Percentiles rank a stretch among this genome's conserved stretches.
These are phyloP conservation scores for Micractinium sp. DNA, from an alignment of 139 green algal genomes.

Conservation along the genomic window DNA sequence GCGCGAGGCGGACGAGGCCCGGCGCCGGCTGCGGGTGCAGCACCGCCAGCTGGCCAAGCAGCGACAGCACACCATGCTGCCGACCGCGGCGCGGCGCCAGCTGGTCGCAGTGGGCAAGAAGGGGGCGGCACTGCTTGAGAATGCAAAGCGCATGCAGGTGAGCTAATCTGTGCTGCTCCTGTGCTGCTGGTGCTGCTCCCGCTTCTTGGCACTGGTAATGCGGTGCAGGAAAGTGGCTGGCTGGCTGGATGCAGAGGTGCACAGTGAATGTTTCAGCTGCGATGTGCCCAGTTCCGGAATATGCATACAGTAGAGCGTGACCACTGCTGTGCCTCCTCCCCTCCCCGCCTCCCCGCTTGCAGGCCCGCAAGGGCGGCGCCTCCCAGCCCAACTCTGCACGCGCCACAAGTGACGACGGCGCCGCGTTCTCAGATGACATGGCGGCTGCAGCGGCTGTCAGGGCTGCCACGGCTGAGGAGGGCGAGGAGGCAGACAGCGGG, in stretches of 20 bases:
- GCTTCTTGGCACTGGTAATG: too few relatives aligned
- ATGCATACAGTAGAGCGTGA: too few relatives aligned
- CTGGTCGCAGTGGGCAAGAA: neutral
- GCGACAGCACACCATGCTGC: slow-evolving; percentile 15
- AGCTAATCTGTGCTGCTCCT: neutral
- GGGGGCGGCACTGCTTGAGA: slow-evolving; percentile 3
- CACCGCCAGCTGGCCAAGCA: slow-evolving; percentile 23
- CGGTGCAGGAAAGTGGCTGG: too few relatives aligned
- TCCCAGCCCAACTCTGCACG: neutral
- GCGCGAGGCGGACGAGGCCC: neutral
- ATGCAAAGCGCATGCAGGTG: neutral
- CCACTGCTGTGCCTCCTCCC: neutral
- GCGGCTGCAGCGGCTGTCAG: neutral
- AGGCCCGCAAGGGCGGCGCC: neutral
- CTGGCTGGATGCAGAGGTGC: neutral
- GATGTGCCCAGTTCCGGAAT: too few relatives aligned
- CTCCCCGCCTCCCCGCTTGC: neutral
- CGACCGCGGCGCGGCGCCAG: neutral
- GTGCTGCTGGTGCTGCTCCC: too few relatives aligned
- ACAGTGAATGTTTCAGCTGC: neutral
- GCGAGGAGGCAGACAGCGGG: neutral
- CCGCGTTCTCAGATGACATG: slow-evolving; percentile 11
- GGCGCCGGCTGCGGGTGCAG: neutral
- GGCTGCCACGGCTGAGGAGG: neutral
- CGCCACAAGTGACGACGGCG: neutral